Evolutionary conservation across 768 basidiomycete species (phyloP).

Genomic region (Boletus tylopilopsis): DNA sequence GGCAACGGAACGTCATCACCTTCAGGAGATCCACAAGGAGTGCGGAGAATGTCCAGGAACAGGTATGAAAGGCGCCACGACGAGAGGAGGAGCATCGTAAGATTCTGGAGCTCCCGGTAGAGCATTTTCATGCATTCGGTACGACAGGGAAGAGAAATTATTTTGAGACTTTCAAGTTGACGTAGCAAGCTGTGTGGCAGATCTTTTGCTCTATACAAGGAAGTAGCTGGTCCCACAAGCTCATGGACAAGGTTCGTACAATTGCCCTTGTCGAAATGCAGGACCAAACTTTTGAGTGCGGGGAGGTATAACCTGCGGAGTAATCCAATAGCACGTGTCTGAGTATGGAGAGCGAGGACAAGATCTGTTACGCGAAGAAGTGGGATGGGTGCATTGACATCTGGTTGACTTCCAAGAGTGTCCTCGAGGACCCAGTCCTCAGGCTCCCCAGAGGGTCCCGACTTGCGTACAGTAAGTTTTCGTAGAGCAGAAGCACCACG

Average conservation of each 20-base stretch:
- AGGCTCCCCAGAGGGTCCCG: slow-evolving; percentile 50
- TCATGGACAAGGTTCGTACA: slow-evolving; percentile 46
- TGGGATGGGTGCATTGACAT: slow-evolving; percentile 30
- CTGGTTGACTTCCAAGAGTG: slow-evolving; percentile 13
- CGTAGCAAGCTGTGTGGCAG: slow-evolving; percentile 37
- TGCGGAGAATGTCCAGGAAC: neutral
- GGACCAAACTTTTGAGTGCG: slow-evolving; percentile 33
- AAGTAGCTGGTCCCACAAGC: slow-evolving; percentile 30
- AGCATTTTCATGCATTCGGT: slow-evolving; percentile 27
- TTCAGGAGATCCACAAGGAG: neutral
- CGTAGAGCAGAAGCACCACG: slow-evolving; percentile 49
- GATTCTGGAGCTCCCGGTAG: slow-evolving; percentile 45
- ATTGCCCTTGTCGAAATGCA: slow-evolving; percentile 51
- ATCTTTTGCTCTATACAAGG: slow-evolving; percentile 31
- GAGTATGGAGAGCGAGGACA: slow-evolving; percentile 49
- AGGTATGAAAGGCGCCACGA: neutral
- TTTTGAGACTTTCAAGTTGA: slow-evolving; percentile 48
- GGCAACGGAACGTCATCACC: slow-evolving; percentile 39
- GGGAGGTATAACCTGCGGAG: slow-evolving; percentile 32
- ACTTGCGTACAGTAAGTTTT: slow-evolving; percentile 48
- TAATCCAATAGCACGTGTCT: slow-evolving; percentile 35
- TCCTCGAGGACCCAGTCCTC: slow-evolving; percentile 32
- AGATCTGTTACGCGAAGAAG: slow-evolving; percentile 29
- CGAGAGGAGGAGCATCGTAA: slow-evolving; percentile 36
- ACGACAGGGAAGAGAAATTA: slow-evolving; percentile 48